Conservation (phyloP, 208 protist genomes). For the Trypanosoma congolense region DNA sequence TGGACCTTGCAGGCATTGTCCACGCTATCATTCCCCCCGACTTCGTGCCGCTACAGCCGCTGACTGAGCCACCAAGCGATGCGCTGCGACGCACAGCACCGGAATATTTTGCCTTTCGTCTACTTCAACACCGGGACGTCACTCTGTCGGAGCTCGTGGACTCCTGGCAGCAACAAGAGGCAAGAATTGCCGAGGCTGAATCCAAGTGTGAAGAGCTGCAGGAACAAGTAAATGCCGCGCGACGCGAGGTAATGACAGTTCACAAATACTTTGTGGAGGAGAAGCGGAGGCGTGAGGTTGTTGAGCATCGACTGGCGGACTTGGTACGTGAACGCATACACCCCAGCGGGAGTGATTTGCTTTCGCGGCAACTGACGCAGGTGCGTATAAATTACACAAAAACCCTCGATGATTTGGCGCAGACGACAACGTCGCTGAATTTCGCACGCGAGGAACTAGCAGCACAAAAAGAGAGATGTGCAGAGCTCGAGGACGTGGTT, state of each 20-base stretch:
- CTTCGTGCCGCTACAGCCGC: slow-evolving; percentile 18
- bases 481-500: slow-evolving; percentile 24
- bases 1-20: slow-evolving; percentile 57
- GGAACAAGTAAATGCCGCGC: slow-evolving; percentile 28
- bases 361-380: slow-evolving; percentile 43
- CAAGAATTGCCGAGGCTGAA: slow-evolving; percentile 37
- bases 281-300: slow-evolving; percentile 60
- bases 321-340: slow-evolving; percentile 65
- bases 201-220: slow-evolving; percentile 32
- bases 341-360: slow-evolving; percentile 24
- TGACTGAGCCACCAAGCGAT: slow-evolving; percentile 9
- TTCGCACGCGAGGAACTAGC: slow-evolving; percentile 42
- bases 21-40: slow-evolving; percentile 32
- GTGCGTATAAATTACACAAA: slow-evolving; percentile 58
- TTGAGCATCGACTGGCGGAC: slow-evolving; percentile 69
- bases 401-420: slow-evolving; percentile 67
- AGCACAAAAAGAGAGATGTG: slow-evolving; percentile 16
- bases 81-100: slow-evolving; percentile 32
- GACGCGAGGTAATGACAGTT: slow-evolving; percentile 56
- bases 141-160: slow-evolving; percentile 79
- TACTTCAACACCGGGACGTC: slow-evolving; percentile 68
- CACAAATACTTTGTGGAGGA: slow-evolving; percentile 73
- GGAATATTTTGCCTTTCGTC: slow-evolving; percentile 68
- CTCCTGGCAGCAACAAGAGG: slow-evolving; percentile 57
- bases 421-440: slow-evolving; percentile 60